Evolutionary conservation across 2,329 filamentous ascomycete genomes (phyloP).

Genomic region (Epichloe gansuensis): DNA sequence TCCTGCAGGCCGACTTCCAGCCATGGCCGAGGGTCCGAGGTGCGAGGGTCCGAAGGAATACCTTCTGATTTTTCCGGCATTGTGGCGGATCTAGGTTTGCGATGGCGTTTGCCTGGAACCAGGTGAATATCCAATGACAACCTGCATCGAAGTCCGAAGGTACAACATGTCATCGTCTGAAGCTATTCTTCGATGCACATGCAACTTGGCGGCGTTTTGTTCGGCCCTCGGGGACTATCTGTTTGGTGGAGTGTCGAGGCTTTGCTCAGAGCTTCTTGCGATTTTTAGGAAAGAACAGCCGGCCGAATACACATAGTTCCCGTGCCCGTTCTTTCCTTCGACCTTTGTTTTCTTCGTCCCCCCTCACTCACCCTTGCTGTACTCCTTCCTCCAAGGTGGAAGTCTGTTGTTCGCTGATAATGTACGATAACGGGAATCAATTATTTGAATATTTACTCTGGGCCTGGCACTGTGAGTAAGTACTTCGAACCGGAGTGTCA

Average conservation of each 20-base stretch:
- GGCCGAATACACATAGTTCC: background rate
- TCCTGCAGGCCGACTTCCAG: no score
- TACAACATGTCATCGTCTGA: background rate
- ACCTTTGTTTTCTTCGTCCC: background rate
- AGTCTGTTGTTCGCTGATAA: background rate
- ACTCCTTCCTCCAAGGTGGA: background rate
- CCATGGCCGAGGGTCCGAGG: no score
- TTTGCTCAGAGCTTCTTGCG: background rate
- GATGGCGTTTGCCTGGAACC: background rate
- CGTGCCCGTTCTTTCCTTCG: background rate
- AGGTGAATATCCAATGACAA: background rate
- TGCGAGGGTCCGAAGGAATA: no score
- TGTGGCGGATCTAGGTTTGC: no score
- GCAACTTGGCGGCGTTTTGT: background rate
- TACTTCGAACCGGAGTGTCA: slow-evolving; percentile 46
- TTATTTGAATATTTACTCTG: slow-evolving; percentile 39
- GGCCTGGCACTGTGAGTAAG: slow-evolving; percentile 39
- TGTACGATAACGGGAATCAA: slow-evolving; percentile 14
- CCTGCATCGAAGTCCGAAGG: background rate
- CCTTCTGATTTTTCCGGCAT: no score
- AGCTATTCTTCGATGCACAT: background rate
- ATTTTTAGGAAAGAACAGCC: background rate
- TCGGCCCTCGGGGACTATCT: background rate
- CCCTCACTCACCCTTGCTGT: background rate
- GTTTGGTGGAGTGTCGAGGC: background rate